Conservation (phyloP, 805 yeast species). For the Kregervanrija pseudodelftensis region DNA sequence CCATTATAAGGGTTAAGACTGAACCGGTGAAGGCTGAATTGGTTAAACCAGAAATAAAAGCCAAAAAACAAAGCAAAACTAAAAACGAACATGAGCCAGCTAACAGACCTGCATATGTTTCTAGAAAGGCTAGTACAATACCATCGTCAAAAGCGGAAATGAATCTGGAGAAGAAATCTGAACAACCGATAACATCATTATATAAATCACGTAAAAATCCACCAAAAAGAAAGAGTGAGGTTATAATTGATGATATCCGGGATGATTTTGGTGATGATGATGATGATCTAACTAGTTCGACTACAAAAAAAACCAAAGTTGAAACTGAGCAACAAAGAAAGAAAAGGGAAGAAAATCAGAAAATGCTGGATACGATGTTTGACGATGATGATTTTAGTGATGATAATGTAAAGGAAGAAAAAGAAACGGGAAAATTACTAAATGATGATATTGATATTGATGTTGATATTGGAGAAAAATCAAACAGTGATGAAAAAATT, state of each 20-base stretch:
- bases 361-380: conserved; percentile 17
- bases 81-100: neutral
- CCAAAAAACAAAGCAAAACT: neutral
- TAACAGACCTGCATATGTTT: conserved; percentile 12
- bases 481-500: conserved; percentile 1
- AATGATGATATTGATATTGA: conserved; percentile 9
- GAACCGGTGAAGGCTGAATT: neutral
- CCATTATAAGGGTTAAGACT: too few relatives aligned
- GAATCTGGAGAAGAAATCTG: conserved; percentile 1
- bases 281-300: conserved; percentile 3
- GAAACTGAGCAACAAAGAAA: conserved; percentile 8
- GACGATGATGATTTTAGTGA: conserved; percentile 19
- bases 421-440: conserved; percentile 2
- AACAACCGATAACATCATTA: too few relatives aligned
- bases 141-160: conserved; percentile 8
- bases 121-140: conserved; percentile 13
- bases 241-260: neutral
- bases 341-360: conserved; percentile 10
- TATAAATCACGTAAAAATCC: conserved; percentile 4
- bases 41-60: neutral
- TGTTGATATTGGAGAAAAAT: conserved; percentile 3
- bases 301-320: conserved; percentile 15
- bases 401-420: conserved; percentile 2
- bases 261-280: conserved; percentile 5
- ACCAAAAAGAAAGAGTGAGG: conserved; percentile 10